phyloP scores from a whole-genome alignment of 2,329 filamentous ascomycete species.

The Plenodomus biglobosus region DNA sequence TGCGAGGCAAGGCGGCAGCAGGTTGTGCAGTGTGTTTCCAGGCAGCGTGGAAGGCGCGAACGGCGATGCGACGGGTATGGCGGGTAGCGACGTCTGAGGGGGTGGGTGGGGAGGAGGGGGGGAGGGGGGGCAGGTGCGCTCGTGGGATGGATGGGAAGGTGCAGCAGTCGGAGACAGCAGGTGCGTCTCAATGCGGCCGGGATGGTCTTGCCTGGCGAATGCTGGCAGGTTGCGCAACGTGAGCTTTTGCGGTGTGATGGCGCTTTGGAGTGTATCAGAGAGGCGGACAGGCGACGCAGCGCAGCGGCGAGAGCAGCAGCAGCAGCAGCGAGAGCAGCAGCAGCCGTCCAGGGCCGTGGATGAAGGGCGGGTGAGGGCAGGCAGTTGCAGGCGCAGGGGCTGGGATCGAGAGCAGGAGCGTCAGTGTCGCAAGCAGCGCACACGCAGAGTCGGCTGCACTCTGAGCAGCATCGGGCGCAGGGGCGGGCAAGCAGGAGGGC shows the following conservation, averaged over 20 bases:
- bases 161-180: conserved; percentile 3
- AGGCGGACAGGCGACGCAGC: neutral
- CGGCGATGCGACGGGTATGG: conserved; percentile 11
- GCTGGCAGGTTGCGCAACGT: conserved; percentile 2
- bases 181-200: conserved; percentile 4
- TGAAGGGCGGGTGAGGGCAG: neutral
- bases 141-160: conserved; percentile 8
- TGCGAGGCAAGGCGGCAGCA: conserved; percentile 4
- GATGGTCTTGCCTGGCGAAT: neutral
- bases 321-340: conserved; percentile 1
- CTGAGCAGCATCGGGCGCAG: conserved; percentile 34
- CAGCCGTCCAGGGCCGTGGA: neutral
- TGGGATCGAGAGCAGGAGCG: conserved; percentile 18
- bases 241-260: neutral
- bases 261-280: conserved; percentile 1
- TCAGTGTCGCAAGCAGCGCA: conserved; percentile 40
- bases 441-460: conserved; percentile 29
- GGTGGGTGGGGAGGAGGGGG: conserved; percentile 7
- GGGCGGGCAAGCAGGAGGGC: conserved; percentile 5
- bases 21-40: conserved; percentile 9
- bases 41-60: conserved; percentile 8
- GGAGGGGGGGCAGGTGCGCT: conserved; percentile 11
- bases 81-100: conserved; percentile 6
- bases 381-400: conserved; percentile 15
- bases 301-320: neutral